These are phyloP conservation scores for Capillidium rhysosporum DNA, from an alignment of 371 early-diverging fungal species.

Conservation along the genomic window DNA sequence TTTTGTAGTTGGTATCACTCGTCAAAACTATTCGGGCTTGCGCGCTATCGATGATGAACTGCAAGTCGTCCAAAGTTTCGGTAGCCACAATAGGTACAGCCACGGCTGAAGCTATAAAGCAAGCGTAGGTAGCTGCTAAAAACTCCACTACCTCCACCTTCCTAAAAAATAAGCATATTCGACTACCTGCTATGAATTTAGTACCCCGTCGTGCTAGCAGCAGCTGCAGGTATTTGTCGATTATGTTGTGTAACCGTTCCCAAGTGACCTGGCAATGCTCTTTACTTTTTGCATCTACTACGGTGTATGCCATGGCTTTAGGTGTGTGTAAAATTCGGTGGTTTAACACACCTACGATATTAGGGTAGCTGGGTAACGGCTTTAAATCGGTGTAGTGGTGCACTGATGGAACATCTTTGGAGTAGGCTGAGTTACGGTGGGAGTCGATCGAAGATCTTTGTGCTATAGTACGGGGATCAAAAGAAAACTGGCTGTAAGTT, in stretches of 20 bases:
- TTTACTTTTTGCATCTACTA: slow-evolving; percentile 54
- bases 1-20: slow-evolving; percentile 52
- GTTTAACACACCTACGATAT: slow-evolving; percentile 32
- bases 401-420: slow-evolving; percentile 20
- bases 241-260: slow-evolving; percentile 45
- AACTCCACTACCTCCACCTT: slow-evolving; percentile 61
- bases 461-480: neutral
- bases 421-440: slow-evolving; percentile 7
- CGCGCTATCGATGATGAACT: slow-evolving; percentile 45
- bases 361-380: slow-evolving; percentile 19
- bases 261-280: slow-evolving; percentile 42
- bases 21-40: slow-evolving; percentile 46
- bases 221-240: slow-evolving; percentile 41
- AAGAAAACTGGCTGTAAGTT: too few relatives aligned
- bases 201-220: slow-evolving; percentile 26
- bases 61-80: slow-evolving; percentile 57
- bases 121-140: slow-evolving; percentile 53
- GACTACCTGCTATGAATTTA: slow-evolving; percentile 31
- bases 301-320: slow-evolving; percentile 28
- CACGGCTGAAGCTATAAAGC: slow-evolving; percentile 57
- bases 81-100: slow-evolving; percentile 67
- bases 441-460: neutral
- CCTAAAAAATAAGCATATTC: slow-evolving; percentile 59
- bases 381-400: slow-evolving; percentile 13
- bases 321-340: slow-evolving; percentile 28